These are phyloP conservation scores for Turritis glabra DNA, from an alignment of 345 rosid genomes.

Conservation along the genomic window DNA sequence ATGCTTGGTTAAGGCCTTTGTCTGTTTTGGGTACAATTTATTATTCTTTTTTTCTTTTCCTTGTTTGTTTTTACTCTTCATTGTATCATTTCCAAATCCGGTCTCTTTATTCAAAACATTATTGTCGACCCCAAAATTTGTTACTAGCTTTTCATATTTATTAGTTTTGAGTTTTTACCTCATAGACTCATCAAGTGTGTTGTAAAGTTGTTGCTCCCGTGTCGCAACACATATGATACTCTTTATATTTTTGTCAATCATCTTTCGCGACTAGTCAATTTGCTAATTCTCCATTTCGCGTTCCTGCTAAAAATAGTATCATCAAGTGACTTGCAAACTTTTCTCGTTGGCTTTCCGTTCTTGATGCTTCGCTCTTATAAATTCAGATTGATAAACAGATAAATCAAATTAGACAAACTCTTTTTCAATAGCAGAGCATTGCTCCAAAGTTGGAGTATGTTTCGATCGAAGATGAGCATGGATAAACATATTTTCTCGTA, in stretches of 20 bases:
- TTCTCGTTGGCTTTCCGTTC: too few species aligned
- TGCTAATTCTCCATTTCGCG: neutral
- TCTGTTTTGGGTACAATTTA: constrained; percentile 32
- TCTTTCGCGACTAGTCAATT: neutral
- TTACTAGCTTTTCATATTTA: constrained; percentile 20
- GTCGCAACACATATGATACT: neutral
- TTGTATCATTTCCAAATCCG: constrained; percentile 26
- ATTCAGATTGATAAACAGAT: too few species aligned
- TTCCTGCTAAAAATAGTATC: too few species aligned
- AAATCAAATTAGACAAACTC: too few species aligned
- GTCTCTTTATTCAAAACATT: constrained; percentile 8
- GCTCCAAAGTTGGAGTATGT: too few species aligned
- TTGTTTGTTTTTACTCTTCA: constrained; percentile 23
- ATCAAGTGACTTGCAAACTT: too few species aligned
- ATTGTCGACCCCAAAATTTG: constrained; percentile 27
- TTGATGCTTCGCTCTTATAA: too few species aligned
- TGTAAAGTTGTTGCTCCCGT: constrained; percentile 7
- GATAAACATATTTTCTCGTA: too few species aligned
- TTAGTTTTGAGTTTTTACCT: neutral
- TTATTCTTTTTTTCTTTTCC: constrained; percentile 26
- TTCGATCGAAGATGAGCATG: too few species aligned
- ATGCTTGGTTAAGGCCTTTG: constrained; percentile 25
- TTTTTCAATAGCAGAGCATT: too few species aligned
- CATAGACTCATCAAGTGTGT: neutral
- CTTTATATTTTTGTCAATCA: neutral